Evolutionary conservation across 148 eudicot genomes (phyloP).

Genomic region (Vaccinium macrocarpon): DNA sequence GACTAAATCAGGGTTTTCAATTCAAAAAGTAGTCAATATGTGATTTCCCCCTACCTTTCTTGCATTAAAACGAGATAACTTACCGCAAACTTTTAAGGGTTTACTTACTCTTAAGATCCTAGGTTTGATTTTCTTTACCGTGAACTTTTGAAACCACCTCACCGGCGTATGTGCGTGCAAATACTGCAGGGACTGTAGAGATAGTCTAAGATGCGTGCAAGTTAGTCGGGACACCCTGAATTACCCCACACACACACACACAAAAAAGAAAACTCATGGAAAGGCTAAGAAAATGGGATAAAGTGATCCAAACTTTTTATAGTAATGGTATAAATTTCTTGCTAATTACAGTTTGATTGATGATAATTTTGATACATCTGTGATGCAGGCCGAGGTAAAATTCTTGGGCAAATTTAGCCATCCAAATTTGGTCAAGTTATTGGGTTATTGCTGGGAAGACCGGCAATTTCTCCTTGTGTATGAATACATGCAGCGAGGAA

Average conservation of each 20-base stretch:
- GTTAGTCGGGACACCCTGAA: too few relatives aligned
- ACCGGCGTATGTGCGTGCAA: too few relatives aligned
- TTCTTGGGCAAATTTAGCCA: conserved; percentile 69
- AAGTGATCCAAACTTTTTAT: too few relatives aligned
- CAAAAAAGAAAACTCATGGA: too few relatives aligned
- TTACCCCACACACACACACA: too few relatives aligned
- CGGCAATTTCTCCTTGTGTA: conserved; percentile 62
- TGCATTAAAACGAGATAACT: not conserved
- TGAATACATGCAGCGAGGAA: conserved; percentile 60
- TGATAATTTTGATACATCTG: not conserved
- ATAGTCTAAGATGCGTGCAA: too few relatives aligned
- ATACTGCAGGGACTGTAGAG: too few relatives aligned
- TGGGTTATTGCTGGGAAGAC: conserved; percentile 70
- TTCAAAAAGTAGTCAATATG: not conserved
- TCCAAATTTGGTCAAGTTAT: conserved; percentile 58
- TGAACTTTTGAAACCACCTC: too few relatives aligned
- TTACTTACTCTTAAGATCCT: too few relatives aligned
- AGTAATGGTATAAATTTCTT: not conserved
- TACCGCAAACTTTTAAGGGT: too few relatives aligned
- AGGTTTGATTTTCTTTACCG: too few relatives aligned
- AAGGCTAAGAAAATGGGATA: too few relatives aligned
- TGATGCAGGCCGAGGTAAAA: conserved; percentile 55
- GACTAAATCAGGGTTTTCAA: not conserved
- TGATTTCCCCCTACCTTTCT: not conserved
- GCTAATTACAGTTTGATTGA: not conserved